Evolutionary conservation across 176 grass and related monocot species (phyloP).

Genomic region (Puccinellia tenuiflora): DNA sequence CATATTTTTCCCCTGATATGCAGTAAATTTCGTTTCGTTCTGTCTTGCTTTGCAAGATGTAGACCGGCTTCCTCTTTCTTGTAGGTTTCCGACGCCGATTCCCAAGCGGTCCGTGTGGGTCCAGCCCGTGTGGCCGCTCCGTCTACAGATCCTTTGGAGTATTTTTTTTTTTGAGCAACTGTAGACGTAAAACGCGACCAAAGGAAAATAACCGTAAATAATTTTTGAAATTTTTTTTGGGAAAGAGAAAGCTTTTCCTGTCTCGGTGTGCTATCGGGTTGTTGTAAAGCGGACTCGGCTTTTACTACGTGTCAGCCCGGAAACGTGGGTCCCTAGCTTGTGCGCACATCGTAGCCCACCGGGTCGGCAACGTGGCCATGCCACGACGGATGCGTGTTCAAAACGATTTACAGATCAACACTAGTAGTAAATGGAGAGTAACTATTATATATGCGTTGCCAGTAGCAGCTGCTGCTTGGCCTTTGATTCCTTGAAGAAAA

Average conservation of each 20-base stretch:
- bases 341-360: too few relatives aligned
- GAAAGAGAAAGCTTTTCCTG: neutral
- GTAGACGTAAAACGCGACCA: neutral
- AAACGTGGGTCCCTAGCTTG: neutral
- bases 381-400: neutral
- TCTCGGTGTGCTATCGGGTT: too few relatives aligned
- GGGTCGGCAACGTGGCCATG: neutral
- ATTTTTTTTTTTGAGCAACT: neutral
- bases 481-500: neutral
- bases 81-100: neutral
- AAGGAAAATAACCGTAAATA: too few relatives aligned
- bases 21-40: neutral
- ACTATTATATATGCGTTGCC: too few relatives aligned
- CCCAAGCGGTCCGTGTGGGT: neutral
- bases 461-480: too few relatives aligned
- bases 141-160: too few relatives aligned
- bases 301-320: neutral
- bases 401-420: too few relatives aligned
- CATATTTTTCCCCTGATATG: too few relatives aligned
- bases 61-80: neutral
- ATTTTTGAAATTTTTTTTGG: neutral
- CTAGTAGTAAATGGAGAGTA: too few relatives aligned
- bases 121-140: too few relatives aligned
- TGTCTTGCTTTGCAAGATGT: constrained; percentile 24
- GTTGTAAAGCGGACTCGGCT: neutral